phyloP scores from a whole-genome alignment of 78 protist genomes.

The Dictyostelium brefeldianum region DNA sequence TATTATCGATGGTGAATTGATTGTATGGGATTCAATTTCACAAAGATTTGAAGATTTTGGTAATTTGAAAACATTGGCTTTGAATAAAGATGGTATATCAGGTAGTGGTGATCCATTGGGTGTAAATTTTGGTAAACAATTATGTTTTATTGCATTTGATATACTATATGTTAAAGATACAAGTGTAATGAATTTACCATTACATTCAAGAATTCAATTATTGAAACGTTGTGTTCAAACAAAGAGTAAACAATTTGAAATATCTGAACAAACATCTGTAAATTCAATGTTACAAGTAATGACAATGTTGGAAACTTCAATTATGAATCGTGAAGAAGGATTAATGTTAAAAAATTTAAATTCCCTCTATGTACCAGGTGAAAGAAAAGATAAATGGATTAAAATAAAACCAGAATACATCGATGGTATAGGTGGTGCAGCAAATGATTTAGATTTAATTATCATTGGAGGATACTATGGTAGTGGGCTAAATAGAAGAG shows the following conservation, averaged over 20 bases:
- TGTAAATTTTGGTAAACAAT: constrained; percentile 79
- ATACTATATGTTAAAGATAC: constrained; percentile 85
- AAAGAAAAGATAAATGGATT: constrained; percentile 87
- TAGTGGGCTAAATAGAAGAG: constrained; percentile 79
- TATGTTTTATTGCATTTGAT: constrained; percentile 89
- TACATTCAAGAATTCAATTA: constrained; percentile 41
- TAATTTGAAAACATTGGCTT: constrained; percentile 72
- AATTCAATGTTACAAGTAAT: constrained; percentile 40
- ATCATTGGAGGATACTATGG: constrained; percentile 94
- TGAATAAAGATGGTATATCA: constrained; percentile 22
- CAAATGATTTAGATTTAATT: constrained; percentile 91
- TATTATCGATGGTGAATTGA: constrained; percentile 93
- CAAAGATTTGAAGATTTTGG: constrained; percentile 91
- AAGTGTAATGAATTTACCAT: constrained; percentile 57
- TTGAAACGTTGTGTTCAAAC: constrained; percentile 53
- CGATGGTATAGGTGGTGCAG: constrained; percentile 85
- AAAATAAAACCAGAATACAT: constrained; percentile 95
- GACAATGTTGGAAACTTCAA: constrained; percentile 55
- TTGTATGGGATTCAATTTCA: constrained; percentile 84
- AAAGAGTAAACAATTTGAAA: constrained; percentile 66
- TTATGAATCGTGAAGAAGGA: constrained; percentile 89
- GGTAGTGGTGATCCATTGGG: constrained; percentile 35
- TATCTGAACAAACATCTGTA: constrained; percentile 39
- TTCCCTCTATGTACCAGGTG: constrained; percentile 82
- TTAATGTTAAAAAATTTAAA: constrained; percentile 84